Evolutionary conservation across 2,329 filamentous ascomycete genomes (phyloP).

Genomic region (Chaetomium strumarium): DNA sequence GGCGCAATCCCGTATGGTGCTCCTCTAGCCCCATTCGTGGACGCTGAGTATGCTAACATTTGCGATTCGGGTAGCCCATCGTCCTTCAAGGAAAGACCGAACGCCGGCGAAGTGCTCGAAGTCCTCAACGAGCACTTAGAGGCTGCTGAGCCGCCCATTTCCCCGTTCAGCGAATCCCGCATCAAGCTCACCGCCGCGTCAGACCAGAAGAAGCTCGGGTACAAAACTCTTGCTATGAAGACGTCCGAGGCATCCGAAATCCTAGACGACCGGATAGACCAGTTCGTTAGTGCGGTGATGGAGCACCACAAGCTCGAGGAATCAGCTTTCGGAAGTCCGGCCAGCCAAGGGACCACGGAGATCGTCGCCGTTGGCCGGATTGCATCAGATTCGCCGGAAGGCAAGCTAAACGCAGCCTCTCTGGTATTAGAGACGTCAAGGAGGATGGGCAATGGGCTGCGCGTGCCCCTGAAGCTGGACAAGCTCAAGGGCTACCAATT

Average conservation of each 20-base stretch:
- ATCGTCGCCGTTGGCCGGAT: constrained; percentile 89
- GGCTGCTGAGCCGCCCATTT: constrained; percentile 61
- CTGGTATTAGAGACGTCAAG: constrained; percentile 85
- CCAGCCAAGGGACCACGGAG: constrained; percentile 75
- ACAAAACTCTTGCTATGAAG: constrained; percentile 93
- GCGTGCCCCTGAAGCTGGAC: constrained; percentile 73
- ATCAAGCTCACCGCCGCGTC: constrained; percentile 81
- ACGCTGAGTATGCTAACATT: neutral
- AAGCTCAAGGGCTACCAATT: constrained; percentile 67
- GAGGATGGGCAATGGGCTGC: constrained; percentile 72
- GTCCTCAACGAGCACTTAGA: constrained; percentile 72
- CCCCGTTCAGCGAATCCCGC: constrained; percentile 67
- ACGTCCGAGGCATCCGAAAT: constrained; percentile 87
- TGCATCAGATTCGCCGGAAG: constrained; percentile 79
- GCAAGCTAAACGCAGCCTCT: constrained; percentile 78
- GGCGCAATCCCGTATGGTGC: constrained; percentile 34
- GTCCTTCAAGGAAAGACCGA: constrained; percentile 68
- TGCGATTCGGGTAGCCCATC: constrained; percentile 38
- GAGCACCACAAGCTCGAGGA: constrained; percentile 71
- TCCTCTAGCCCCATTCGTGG: neutral
- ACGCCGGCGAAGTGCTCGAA: constrained; percentile 77
- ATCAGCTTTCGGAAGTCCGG: constrained; percentile 78
- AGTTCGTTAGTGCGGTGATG: constrained; percentile 70
- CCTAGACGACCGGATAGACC: constrained; percentile 90
- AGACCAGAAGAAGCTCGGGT: constrained; percentile 83